phyloP scores from a whole-genome alignment of 352 stramenopile species.

The Pythium brachiatum region DNA sequence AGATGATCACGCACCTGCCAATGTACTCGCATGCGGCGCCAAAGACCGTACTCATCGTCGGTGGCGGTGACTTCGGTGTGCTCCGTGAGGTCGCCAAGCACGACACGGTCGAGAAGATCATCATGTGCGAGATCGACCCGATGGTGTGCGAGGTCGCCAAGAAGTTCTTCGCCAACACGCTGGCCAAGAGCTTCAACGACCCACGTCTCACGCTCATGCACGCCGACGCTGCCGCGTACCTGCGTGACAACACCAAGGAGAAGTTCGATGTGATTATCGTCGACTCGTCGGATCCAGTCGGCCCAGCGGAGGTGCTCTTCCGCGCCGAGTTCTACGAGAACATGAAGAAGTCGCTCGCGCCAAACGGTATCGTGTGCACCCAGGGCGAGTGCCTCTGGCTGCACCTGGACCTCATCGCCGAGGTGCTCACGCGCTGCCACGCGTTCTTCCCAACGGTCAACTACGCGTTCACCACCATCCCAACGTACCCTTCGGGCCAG shows the following conservation, averaged over 20 bases:
- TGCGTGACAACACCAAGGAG: conserved; percentile 71
- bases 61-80: conserved; percentile 97
- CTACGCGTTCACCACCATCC: conserved; percentile 99
- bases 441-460: conserved; percentile 93
- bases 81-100: conserved; percentile 95
- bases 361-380: conserved; percentile 85
- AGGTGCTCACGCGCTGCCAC: conserved; percentile 91
- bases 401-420: conserved; percentile 96
- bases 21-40: conserved; percentile 95
- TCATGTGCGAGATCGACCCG: conserved; percentile 99
- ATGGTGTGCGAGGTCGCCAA: conserved; percentile 97
- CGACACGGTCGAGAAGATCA: conserved; percentile 92
- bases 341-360: conserved; percentile 89
- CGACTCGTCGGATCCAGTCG: conserved; percentile 95
- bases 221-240: conserved; percentile 89
- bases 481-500: conserved; percentile 98
- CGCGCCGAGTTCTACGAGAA: conserved; percentile 93
- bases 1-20: conserved; percentile 99
- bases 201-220: conserved; percentile 90
- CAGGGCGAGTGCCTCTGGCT: conserved; percentile 98
- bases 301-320: conserved; percentile 95
- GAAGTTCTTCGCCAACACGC: conserved; percentile 88
- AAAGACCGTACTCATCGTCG: conserved; percentile 97
- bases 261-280: conserved; percentile 98
- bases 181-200: conserved; percentile 96